Conservation (phyloP, 192 early-diverging fungal species). For the Entomortierella beljakovae region DNA sequence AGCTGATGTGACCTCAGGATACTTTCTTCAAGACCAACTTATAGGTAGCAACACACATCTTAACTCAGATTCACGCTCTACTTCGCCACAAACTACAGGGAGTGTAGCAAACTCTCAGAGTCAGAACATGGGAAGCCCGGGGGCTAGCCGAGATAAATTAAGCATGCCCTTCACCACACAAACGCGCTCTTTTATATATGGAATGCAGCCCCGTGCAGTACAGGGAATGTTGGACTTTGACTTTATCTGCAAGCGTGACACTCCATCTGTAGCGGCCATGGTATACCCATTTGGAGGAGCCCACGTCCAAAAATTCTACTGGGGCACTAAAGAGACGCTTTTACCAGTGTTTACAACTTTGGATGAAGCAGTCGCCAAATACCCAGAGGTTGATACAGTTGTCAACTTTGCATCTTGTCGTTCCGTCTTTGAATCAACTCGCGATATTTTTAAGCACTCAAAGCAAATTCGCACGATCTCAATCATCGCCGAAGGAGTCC, state of each 20-base stretch:
- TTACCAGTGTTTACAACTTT: conserved; percentile 93
- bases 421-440: conserved; percentile 92
- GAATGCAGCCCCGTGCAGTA: conserved; percentile 99
- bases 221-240: conserved; percentile 99
- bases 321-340: conserved; percentile 98
- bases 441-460: conserved; percentile 84
- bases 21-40: conserved; percentile 69
- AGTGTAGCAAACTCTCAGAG: conserved; percentile 64
- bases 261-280: conserved; percentile 98
- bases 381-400: conserved; percentile 93
- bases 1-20: conserved; percentile 64
- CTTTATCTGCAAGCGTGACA: conserved; percentile 94
- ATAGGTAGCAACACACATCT: conserved; percentile 58
- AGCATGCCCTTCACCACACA: conserved; percentile 81
- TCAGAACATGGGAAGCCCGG: conserved; percentile 23
- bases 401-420: conserved; percentile 99
- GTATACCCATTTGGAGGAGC: conserved; percentile 99
- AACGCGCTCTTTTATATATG: conserved; percentile 95
- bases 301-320: conserved; percentile 99
- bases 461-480: conserved; percentile 93
- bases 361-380: conserved; percentile 83
- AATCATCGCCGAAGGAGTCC: conserved; percentile 99
- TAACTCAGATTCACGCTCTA: conserved; percentile 45
- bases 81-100: conserved; percentile 60
- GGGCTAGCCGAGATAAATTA: conserved; percentile 62